These are phyloP conservation scores for Fomitopsis pulvina DNA, from an alignment of 768 basidiomycete species.

Conservation along the genomic window DNA sequence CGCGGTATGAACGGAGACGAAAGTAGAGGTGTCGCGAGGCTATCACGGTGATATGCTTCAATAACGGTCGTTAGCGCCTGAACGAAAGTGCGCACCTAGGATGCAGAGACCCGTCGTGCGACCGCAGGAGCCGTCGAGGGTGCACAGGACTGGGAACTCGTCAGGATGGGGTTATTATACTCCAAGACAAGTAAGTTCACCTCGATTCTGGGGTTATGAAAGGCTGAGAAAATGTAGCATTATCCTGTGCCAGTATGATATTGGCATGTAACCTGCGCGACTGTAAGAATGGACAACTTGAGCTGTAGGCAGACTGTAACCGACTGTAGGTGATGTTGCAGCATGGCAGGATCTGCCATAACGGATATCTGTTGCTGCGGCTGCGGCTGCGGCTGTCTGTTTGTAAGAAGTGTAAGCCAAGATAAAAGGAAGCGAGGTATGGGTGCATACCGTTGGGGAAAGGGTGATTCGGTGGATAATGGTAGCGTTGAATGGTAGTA, in stretches of 20 bases:
- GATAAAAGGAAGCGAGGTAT: neutral
- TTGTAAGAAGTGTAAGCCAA: neutral
- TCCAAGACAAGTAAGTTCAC: constrained; percentile 6
- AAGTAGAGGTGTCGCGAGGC: neutral
- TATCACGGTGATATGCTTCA: neutral
- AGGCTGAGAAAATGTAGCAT: neutral
- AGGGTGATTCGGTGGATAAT: neutral
- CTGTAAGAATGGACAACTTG: neutral
- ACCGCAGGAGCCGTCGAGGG: neutral
- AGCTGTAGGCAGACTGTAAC: neutral
- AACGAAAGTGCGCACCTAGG: neutral
- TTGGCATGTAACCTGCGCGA: neutral
- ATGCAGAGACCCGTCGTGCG: neutral
- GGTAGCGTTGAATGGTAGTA: neutral
- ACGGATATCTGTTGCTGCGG: neutral
- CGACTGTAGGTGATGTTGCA: neutral
- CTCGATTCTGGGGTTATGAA: constrained; percentile 27
- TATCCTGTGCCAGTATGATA: neutral
- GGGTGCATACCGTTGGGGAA: neutral
- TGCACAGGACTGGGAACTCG: neutral
- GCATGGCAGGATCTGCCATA: neutral
- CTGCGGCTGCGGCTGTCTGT: neutral
- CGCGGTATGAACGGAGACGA: constrained; percentile 1
- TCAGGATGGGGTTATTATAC: neutral
- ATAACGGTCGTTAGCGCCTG: neutral